Evolutionary conservation across 2,329 filamentous ascomycete species (phyloP).

Genomic region (Cladosporium sp.): DNA sequence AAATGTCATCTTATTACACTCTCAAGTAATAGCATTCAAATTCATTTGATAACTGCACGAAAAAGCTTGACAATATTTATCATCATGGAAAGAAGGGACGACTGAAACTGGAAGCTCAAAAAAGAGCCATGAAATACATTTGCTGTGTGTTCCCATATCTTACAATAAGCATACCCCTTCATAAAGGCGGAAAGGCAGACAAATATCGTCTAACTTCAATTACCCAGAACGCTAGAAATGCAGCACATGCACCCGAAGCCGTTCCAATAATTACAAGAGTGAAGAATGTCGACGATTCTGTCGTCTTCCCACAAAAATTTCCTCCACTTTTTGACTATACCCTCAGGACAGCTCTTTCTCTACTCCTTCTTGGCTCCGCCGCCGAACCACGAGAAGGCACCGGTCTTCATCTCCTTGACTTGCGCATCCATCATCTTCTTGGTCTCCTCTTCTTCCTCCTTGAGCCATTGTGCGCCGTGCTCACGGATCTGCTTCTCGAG

Average conservation of each 20-base stretch:
- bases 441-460: slow-evolving; percentile 84
- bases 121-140: slow-evolving; percentile 16
- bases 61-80: not conserved
- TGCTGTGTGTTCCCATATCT: slow-evolving; percentile 8
- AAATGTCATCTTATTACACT: no score
- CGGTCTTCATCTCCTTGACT: slow-evolving; percentile 88
- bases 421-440: slow-evolving; percentile 88
- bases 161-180: slow-evolving; percentile 5
- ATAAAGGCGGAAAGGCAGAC: not conserved
- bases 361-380: slow-evolving; percentile 32
- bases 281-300: not conserved
- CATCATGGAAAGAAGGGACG: not conserved
- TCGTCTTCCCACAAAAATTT: not conserved
- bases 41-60: not conserved
- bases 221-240: slow-evolving; percentile 9
- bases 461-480: slow-evolving; percentile 93
- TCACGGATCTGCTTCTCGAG: slow-evolving; percentile 89
- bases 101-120: not conserved
- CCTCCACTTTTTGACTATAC: not conserved
- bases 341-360: not conserved
- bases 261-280: slow-evolving; percentile 12
- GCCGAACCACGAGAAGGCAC: slow-evolving; percentile 62
- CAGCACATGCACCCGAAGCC: slow-evolving; percentile 8
- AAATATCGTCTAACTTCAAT: not conserved
- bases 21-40: not conserved